Evolutionary conservation across 805 yeast species (phyloP).

Genomic region (Wickerhamiella allomyrinae): DNA sequence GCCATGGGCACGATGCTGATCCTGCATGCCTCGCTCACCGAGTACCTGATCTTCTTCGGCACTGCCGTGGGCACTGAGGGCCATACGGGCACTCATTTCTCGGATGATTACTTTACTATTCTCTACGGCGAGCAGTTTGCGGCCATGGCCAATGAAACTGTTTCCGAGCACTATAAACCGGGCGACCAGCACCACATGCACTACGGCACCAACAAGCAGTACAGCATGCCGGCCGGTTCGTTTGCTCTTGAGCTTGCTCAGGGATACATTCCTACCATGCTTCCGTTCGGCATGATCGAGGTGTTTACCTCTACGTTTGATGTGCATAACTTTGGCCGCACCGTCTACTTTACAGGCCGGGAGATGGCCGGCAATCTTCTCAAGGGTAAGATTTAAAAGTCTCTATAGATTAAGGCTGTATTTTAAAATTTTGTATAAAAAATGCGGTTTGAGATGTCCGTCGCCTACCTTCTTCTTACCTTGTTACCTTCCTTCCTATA

Average conservation of each 20-base stretch:
- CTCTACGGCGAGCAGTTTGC: constrained; percentile 68
- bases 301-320: constrained; percentile 71
- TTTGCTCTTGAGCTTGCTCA: constrained; percentile 93
- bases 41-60: constrained; percentile 87
- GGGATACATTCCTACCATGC: constrained; percentile 97
- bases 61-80: constrained; percentile 92
- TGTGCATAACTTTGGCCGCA: constrained; percentile 47
- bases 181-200: constrained; percentile 75
- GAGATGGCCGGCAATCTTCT: constrained; percentile 60
- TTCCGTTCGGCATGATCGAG: constrained; percentile 88
- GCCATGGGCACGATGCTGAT: constrained; percentile 93
- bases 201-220: constrained; percentile 70
- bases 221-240: constrained; percentile 65
- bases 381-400: constrained; percentile 56
- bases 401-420: no score
- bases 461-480: no score
- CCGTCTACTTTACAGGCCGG: constrained; percentile 58
- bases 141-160: constrained; percentile 46
- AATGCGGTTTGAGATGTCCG: no score
- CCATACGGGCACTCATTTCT: constrained; percentile 88
- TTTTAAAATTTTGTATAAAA: no score
- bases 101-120: constrained; percentile 95
- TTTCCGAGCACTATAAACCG: constrained; percentile 61
- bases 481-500: no score
- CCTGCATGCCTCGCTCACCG: constrained; percentile 85